phyloP scores from a whole-genome alignment of 495 filamentous ascomycete genomes.

The Hypoxylon trugodes region DNA sequence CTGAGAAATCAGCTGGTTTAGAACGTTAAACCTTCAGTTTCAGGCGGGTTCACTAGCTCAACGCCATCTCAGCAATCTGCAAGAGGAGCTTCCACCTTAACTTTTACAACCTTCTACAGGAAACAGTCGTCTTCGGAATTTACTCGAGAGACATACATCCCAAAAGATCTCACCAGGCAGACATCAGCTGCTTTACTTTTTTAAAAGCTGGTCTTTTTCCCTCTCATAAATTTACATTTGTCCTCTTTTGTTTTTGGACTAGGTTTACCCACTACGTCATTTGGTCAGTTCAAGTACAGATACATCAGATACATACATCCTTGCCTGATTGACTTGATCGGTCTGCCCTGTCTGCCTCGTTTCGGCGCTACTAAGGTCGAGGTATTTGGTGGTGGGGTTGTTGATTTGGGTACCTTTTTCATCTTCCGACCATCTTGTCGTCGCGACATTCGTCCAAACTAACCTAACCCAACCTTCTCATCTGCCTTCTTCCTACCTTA shows the following conservation, averaged over 20 bases:
- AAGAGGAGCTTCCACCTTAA: conserved; percentile 20
- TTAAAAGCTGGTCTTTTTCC: conserved; percentile 30
- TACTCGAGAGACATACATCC: not conserved
- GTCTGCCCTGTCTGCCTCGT: conserved; percentile 24
- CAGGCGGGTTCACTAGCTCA: conserved; percentile 6
- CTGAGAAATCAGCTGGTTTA: conserved; percentile 39
- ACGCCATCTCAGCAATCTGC: conserved; percentile 7
- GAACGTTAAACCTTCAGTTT: not conserved
- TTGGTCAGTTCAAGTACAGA: no score
- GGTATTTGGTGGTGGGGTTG: conserved; percentile 33
- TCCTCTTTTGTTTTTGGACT: conserved; percentile 13
- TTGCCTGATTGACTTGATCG: conserved; percentile 25
- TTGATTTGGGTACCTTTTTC: conserved; percentile 23
- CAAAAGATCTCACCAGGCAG: conserved; percentile 3
- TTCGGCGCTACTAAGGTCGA: no score
- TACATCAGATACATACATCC: not conserved
- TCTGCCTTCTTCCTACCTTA: not conserved
- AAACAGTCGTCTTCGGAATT: conserved; percentile 13
- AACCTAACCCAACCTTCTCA: not conserved
- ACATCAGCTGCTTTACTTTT: conserved; percentile 17
- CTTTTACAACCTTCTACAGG: conserved; percentile 10
- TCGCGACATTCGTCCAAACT: not conserved
- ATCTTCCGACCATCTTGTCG: conserved; percentile 18
- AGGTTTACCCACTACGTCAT: conserved; percentile 35
- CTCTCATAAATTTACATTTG: not conserved